Conservation (phyloP, 148 eudicot genomes). For the Nyssa sinensis region DNA sequence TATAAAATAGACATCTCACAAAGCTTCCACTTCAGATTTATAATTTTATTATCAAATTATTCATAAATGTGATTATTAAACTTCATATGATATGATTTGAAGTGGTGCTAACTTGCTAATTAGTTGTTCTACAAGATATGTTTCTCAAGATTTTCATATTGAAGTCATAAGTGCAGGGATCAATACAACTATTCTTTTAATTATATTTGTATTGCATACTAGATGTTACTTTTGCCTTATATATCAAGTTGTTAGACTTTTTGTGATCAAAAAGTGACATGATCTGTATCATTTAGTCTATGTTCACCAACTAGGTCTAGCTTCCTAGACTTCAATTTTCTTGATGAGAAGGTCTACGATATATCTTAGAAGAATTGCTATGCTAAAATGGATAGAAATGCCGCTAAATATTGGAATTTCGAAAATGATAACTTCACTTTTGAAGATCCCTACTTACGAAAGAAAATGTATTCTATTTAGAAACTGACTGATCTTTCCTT, state of each 20-base stretch:
- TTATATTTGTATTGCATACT: neutral
- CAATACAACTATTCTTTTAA: neutral
- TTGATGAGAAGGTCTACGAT: constrained; percentile 8
- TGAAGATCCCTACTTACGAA: constrained; percentile 19
- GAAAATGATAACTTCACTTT: constrained; percentile 25
- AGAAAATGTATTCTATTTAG: constrained; percentile 21
- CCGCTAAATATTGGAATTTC: constrained; percentile 24
- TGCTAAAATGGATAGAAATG: constrained; percentile 12
- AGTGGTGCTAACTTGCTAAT: neutral
- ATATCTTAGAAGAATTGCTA: constrained; percentile 17
- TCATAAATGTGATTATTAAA: neutral
- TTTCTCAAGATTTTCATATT: neutral
- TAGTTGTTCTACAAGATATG: neutral
- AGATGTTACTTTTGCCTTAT: neutral
- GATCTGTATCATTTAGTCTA: neutral
- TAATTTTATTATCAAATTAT: neutral
- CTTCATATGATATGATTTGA: neutral
- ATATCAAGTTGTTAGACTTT: neutral
- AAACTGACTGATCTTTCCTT: constrained; percentile 2
- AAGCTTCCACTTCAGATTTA: neutral
- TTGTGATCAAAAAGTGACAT: neutral
- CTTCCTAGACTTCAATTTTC: constrained; percentile 20
- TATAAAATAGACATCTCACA: neutral
- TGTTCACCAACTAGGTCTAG: constrained; percentile 17
- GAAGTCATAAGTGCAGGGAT: neutral